phyloP scores from a whole-genome alignment of 805 yeast species.

The Lachancea sp. region DNA sequence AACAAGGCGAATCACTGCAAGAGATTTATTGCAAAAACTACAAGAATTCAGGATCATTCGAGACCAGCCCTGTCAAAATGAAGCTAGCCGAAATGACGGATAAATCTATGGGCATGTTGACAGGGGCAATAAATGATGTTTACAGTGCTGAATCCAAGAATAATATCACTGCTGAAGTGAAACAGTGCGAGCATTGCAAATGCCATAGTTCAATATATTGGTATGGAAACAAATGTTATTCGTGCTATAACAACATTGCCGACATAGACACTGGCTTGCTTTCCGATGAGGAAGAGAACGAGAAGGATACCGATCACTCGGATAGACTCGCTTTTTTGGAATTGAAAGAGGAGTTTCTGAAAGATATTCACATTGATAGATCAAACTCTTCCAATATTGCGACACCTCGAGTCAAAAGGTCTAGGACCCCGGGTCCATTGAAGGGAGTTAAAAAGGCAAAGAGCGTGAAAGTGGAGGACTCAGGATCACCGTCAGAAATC shows the following conservation, averaged over 20 bases:
- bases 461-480: neutral
- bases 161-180: neutral
- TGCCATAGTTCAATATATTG: slow-evolving; percentile 15
- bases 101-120: neutral
- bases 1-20: slow-evolving; percentile 4
- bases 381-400: too few species aligned
- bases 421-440: neutral
- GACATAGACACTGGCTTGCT: neutral
- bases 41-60: neutral
- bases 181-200: slow-evolving; percentile 16
- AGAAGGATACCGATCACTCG: neutral
- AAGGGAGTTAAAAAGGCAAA: slow-evolving; percentile 1
- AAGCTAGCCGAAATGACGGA: neutral
- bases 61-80: neutral
- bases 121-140: too few species aligned
- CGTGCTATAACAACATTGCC: slow-evolving; percentile 13
- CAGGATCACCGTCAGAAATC: neutral
- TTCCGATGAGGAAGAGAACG: neutral
- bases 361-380: neutral
- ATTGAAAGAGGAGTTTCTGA: neutral
- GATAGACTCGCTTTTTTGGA: neutral
- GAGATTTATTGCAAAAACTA: slow-evolving; percentile 11
- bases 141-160: too few species aligned
- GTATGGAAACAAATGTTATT: slow-evolving; percentile 19
- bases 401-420: neutral